phyloP scores from a whole-genome alignment of 2,329 filamentous ascomycete genomes.

The Calonectria hongkongensis region DNA sequence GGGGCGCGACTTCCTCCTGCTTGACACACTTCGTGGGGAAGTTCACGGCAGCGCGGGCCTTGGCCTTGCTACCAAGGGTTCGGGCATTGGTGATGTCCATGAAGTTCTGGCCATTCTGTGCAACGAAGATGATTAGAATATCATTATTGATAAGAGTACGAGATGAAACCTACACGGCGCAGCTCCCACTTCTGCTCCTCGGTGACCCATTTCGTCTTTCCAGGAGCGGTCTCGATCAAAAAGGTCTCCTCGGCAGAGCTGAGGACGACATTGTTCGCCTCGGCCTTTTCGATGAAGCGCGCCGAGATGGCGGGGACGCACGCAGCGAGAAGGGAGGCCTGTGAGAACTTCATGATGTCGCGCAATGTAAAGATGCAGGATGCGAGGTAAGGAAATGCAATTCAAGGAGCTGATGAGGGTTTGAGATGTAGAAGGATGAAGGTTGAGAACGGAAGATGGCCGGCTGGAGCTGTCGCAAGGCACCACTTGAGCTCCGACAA shows the following conservation, averaged over 20 bases:
- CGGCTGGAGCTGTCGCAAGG: slow-evolving; percentile 33
- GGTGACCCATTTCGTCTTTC: slow-evolving; percentile 89
- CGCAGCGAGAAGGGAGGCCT: slow-evolving; percentile 71
- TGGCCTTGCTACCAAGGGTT: slow-evolving; percentile 71
- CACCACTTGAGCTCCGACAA: slow-evolving; percentile 22
- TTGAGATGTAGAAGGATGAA: neutral
- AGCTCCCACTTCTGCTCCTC: slow-evolving; percentile 97
- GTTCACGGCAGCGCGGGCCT: slow-evolving; percentile 62
- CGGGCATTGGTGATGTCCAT: slow-evolving; percentile 92
- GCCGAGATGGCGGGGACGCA: slow-evolving; percentile 73
- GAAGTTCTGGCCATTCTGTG: slow-evolving; percentile 87
- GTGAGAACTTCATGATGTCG: slow-evolving; percentile 70
- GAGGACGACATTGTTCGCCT: slow-evolving; percentile 71
- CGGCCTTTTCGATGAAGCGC: slow-evolving; percentile 73
- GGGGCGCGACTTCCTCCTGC: slow-evolving; percentile 78
- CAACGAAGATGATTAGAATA: slow-evolving; percentile 39
- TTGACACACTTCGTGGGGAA: slow-evolving; percentile 81
- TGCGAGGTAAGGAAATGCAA: neutral
- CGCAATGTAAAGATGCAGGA: neutral
- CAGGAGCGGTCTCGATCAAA: slow-evolving; percentile 89
- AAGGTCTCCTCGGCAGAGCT: slow-evolving; percentile 66
- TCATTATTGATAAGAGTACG: neutral
- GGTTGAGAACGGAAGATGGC: slow-evolving; percentile 23
- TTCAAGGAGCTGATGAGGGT: neutral
- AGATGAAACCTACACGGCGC: slow-evolving; percentile 77